Conservation (phyloP, 257 asterid genomes). For the Voacanga thouarsii region DNA sequence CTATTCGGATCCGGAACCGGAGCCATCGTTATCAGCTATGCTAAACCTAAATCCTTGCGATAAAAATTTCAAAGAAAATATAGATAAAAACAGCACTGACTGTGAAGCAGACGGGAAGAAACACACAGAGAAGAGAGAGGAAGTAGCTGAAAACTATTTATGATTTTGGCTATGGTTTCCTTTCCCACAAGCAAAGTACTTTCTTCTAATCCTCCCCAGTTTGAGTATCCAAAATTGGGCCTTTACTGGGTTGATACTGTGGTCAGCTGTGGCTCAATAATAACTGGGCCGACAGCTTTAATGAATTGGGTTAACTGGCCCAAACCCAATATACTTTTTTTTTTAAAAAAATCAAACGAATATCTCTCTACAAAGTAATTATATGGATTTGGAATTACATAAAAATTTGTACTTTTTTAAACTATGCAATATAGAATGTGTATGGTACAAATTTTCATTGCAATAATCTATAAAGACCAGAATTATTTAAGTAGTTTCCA, state of each 20-base stretch:
- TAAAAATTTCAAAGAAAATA: not conserved
- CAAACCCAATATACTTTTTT: not conserved
- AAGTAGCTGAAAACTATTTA: too few relatives aligned
- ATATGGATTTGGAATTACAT: too few relatives aligned
- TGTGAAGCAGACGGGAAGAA: not conserved
- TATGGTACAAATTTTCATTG: too few relatives aligned
- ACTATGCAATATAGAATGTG: too few relatives aligned
- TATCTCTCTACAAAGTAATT: too few relatives aligned
- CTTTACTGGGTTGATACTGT: too few relatives aligned
- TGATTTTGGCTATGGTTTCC: not conserved
- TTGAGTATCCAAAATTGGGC: not conserved
- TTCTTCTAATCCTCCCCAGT: not conserved
- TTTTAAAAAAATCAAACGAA: too few relatives aligned
- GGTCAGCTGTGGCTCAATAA: not conserved
- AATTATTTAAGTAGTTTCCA: too few relatives aligned
- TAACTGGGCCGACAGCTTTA: not conserved
- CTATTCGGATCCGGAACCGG: constrained; percentile 28
- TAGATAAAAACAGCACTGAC: not conserved
- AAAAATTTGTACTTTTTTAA: too few relatives aligned
- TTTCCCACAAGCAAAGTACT: not conserved
- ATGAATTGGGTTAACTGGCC: not conserved
- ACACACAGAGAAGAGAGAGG: not conserved
- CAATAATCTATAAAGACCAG: too few relatives aligned
- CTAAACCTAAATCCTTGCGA: constrained; percentile 26
- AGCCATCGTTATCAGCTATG: constrained; percentile 7